Base-by-base conservation (phyloP, 805 yeast genomes). In the Yamadazyma kitorensis region DNA sequence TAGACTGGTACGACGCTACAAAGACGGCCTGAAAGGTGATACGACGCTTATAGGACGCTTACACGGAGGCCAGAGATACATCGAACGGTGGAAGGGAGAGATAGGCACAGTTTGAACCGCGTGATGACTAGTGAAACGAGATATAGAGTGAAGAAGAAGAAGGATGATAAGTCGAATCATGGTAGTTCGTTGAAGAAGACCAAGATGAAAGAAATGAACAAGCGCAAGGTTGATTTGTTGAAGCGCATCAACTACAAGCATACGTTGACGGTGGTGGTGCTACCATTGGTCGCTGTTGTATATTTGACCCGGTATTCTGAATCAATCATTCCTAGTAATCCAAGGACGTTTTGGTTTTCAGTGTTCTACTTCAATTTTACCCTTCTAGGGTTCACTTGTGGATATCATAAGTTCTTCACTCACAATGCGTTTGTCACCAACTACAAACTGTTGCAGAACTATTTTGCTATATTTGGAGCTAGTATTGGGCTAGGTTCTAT, bases 401-500 rank as follows among this genome's bases (percentile, higher is more conserved):
- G 72, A 2, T 67, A 67, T 46, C 73, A 67, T 51, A 64, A 63
- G 43, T 62, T 54, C 49, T 66, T 61, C 36, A 55, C 70, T 7
- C 73, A 67, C 37, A 61, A 57, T 29, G 51, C 68, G 9, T 65
- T 67, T 43, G 51, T 54, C 15, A 52, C 61, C 6, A 45, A 35
- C 10, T 47, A 21, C 24, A 22, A 27, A 7, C 59, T 68, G 2
- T 42, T 85, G 21, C 73, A 72, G 37, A 39, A 70, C 22, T 49
- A 69, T 18, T 72, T 82, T 38, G 74, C 80, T n/a, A 49, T 79
- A 0, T 65, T 78, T 27, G 89, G 91, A 5, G 63, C 82, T 12
- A 82, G 86, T 45, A 77, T 81, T 6, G 95, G 88, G 2, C 64
- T 86, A 34, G 95, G 95, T 4, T 72, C 86, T 3, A 76, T 80